A percentile compares a stretch with the other conserved stretches of the same genome.
Conservation (phyloP, 2,329 filamentous ascomycete species). For the Sarocladiaceae sp. region DNA sequence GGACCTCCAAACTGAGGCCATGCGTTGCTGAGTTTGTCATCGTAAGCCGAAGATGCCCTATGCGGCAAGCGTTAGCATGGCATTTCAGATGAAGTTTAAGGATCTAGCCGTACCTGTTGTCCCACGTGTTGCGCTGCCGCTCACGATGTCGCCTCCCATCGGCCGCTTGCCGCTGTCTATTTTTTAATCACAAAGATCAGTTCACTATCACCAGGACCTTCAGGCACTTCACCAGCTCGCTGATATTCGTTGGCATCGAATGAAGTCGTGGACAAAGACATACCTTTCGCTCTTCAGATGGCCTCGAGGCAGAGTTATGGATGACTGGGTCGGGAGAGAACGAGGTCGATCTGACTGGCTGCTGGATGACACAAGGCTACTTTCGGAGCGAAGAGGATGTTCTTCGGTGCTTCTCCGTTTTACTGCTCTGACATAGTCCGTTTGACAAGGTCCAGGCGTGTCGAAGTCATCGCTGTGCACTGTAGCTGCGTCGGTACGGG, state of each 20-base stretch:
- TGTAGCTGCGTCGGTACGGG: conserved; percentile 26
- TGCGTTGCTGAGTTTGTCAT: background rate
- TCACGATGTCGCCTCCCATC: background rate
- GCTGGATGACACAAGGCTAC: background rate
- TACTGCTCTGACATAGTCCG: background rate
- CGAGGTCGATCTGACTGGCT: background rate
- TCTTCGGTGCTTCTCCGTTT: background rate
- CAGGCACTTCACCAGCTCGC: no score
- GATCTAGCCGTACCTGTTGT: background rate
- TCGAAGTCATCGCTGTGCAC: conserved; percentile 33
- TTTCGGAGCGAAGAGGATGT: background rate
- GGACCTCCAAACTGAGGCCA: background rate
- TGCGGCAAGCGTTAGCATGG: background rate
- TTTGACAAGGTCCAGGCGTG: conserved; percentile 4
- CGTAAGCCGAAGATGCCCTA: background rate
- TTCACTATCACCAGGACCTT: no score
- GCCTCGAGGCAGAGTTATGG: background rate
- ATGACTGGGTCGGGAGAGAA: background rate
- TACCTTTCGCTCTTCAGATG: background rate
- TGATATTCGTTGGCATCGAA: no score
- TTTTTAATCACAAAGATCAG: no score
- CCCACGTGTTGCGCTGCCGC: background rate
- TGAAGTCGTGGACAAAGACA: no score
- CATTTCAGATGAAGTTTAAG: no score
- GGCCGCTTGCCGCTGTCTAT: background rate